These are phyloP conservation scores for Gnaphalium uliginosum DNA, from an alignment of 129 eudicot species.

Conservation along the genomic window DNA sequence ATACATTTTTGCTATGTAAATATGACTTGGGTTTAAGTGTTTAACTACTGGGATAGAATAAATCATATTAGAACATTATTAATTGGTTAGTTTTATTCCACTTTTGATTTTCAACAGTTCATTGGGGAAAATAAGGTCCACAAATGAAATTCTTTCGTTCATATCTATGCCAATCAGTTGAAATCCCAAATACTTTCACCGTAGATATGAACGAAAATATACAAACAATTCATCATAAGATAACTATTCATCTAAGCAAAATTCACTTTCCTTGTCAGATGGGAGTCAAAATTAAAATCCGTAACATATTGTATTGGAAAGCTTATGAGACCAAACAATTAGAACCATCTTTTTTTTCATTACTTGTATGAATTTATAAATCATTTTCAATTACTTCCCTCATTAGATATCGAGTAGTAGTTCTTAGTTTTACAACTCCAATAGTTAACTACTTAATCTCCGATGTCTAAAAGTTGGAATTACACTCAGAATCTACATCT, in stretches of 20 bases:
- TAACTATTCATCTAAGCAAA: neutral
- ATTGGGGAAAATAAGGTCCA: neutral
- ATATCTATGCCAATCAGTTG: neutral
- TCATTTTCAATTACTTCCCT: constrained; percentile 8
- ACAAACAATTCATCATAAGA: constrained; percentile 2
- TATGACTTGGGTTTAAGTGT: neutral
- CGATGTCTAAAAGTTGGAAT: neutral
- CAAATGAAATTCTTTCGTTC: constrained; percentile 3
- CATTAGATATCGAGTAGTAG: neutral
- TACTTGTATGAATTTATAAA: neutral
- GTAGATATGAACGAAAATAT: neutral
- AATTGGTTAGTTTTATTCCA: constrained; percentile 6
- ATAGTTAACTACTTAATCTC: neutral
- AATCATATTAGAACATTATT: neutral
- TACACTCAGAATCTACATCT: neutral
- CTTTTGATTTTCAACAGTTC: constrained; percentile 4
- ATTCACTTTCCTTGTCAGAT: neutral
- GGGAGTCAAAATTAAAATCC: neutral
- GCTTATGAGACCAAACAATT: neutral
- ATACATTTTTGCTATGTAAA: neutral
- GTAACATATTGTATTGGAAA: neutral
- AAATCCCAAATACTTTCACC: neutral
- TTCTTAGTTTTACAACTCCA: neutral
- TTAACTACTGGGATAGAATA: neutral
- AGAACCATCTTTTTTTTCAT: neutral